Conservation (phyloP, 495 filamentous ascomycete genomes). For the Aspergillus coremiiformis region DNA sequence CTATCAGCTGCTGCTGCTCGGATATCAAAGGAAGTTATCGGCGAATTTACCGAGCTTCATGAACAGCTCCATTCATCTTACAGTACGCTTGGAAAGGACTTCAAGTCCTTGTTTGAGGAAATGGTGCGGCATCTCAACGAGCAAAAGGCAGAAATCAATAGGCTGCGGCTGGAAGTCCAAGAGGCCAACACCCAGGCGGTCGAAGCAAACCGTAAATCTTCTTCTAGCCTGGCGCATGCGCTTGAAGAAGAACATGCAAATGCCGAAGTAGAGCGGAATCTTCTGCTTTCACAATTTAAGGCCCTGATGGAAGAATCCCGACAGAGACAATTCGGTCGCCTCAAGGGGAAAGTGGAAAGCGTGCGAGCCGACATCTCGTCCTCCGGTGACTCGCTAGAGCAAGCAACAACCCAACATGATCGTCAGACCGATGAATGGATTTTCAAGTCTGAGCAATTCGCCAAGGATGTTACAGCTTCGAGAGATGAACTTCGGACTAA, state of each 20-base stretch:
- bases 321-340: constrained; percentile 63
- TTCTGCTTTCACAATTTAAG: constrained; percentile 68
- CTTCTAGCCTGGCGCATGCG: constrained; percentile 59
- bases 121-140: constrained; percentile 61
- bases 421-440: constrained; percentile 71
- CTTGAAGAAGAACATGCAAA: constrained; percentile 68
- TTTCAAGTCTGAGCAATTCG: constrained; percentile 56
- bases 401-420: constrained; percentile 55
- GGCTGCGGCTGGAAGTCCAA: constrained; percentile 60
- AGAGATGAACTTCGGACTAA: constrained; percentile 68
- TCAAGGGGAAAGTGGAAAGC: constrained; percentile 51
- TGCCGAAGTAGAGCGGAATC: constrained; percentile 65
- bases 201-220: constrained; percentile 56
- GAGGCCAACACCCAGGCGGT: constrained; percentile 57
- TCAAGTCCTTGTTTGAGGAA: constrained; percentile 77
- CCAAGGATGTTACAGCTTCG: constrained; percentile 63
- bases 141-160: constrained; percentile 73
- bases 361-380: constrained; percentile 57
- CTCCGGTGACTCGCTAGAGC: constrained; percentile 55
- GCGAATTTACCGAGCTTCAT: constrained; percentile 75
- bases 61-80: constrained; percentile 78
- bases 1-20: constrained; percentile 77
- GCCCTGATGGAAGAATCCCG: constrained; percentile 65
- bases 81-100: constrained; percentile 78
- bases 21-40: constrained; percentile 86